Base-by-base conservation (phyloP, 352 stramenopile genomes). In the Albugo laibachii region DNA sequence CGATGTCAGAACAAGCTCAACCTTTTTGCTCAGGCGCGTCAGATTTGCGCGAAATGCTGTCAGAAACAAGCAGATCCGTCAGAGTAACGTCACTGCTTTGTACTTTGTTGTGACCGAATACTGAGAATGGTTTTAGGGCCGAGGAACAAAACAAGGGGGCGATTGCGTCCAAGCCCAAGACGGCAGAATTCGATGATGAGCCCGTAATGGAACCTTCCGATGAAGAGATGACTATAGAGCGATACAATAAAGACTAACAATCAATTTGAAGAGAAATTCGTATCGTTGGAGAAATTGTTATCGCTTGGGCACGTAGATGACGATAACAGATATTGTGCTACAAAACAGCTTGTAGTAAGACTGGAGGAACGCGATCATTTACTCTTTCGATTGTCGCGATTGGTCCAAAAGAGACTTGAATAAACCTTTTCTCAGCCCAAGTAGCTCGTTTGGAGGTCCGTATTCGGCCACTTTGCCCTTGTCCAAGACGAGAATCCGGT, bases 11-110 rank as follows among this genome's bases (percentile, higher is more conserved):
- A 31, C 10, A 21, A 13, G 38, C 18, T 42, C 6, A 36, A 41
- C 35, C 61, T 37, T 11, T 13, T 44, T 16, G 5, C 36, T 14
- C 38, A 61, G 68, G 69, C 84, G 58, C 54, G 83, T 61, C 61
- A 91, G 54, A 64, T 96, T 56, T 93, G 83, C 57, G 63, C 79
- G 62, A 87, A 94, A 70, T 94, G 83, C 62, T 84, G 73, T 47
- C 56, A 80, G 56, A 48, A 56, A 41, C 82, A 87, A 52, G 73
- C 85, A 40, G 74, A 84, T 31, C 59, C 83, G 16, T 50, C 58
- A 13, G 82, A 64, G 72, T 84, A n/a, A 49, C 41, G 34, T 27
- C 20, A 14, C 1, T 36, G 12, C 21, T 53, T 40, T 13, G 1
- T 20, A 36, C 40, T 10, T 31, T 53, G 21, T 2, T 50, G 10